phyloP scores from a whole-genome alignment of 2,329 filamentous ascomycete genomes.

The Colletotrichum sp. region DNA sequence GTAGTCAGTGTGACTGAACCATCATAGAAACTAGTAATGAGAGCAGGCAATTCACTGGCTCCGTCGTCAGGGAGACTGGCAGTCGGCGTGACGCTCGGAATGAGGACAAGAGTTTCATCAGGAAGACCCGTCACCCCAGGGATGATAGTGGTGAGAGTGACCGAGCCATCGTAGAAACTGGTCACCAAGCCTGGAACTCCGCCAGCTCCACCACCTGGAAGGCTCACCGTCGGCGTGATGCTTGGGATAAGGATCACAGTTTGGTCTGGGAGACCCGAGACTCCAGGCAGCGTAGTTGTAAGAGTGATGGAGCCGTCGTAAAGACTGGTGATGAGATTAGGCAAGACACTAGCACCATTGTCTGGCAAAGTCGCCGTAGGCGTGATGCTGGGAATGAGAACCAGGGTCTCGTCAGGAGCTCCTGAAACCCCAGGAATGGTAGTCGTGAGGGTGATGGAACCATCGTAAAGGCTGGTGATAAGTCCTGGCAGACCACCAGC shows the following conservation, averaged over 20 bases:
- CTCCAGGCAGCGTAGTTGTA: neutral
- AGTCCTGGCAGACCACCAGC: neutral
- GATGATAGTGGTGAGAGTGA: neutral
- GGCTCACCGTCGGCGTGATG: neutral
- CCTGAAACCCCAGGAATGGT: neutral
- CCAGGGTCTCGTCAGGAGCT: neutral
- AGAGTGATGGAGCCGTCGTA: neutral
- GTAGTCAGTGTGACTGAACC: neutral
- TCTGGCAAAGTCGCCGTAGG: neutral
- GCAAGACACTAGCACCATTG: neutral
- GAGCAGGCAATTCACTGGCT: neutral
- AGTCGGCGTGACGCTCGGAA: neutral
- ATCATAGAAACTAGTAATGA: neutral
- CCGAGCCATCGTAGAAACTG: neutral
- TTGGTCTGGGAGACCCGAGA: neutral
- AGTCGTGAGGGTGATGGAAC: neutral
- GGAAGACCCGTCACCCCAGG: neutral
- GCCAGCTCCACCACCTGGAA: neutral
- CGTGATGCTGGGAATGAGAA: neutral
- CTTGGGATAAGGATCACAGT: neutral
- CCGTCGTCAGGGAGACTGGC: neutral
- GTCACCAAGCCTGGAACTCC: neutral
- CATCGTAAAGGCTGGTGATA: neutral
- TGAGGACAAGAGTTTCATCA: neutral
- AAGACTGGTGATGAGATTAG: neutral